Evolutionary conservation across 331 rosid genomes (phyloP), one percentile per base, ranked within the genome.

Genomic region (Saraca asoca): DNA sequence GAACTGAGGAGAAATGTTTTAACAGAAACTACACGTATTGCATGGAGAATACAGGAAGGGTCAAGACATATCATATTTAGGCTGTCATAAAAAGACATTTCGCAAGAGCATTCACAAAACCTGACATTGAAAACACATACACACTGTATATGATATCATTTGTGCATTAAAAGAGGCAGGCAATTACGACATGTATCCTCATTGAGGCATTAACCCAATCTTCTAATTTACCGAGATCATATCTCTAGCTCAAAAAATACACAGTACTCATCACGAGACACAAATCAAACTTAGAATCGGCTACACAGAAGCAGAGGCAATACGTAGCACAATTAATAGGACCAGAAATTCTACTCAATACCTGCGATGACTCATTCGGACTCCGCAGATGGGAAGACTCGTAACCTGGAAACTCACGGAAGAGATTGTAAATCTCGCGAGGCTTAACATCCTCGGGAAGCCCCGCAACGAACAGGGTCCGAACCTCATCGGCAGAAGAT

Each of bases 351-450:
- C 0, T 0, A 58, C 13, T 34, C 5, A 37, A 7, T 24, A 92
- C 97, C 98, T 94, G 95, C 7, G 92, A 78, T 3, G 91, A 64
- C 53, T 85, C 79, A 20, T 81, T 60, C 16, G 91, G 95, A 71
- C 75, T 84, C 7, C 98, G 88, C 62, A 93, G 98, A 80, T 90
- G 97, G 16, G 97, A 94, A 10, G 98, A 94, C 71, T 86, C 97
- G 66, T 88, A 94, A 18, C 98, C 98, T 0, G 95, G 92, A 55
- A 94, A 90, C 62, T 94, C 97, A 5, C 95, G 95, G 72, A 94
- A 86, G 3, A 94, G 76, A 67, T 90, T 88, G 80, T 84, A 94
- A 71, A 90, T 85, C 85, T 94, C 99, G 5, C 95, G 95, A 12
- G 96, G 82, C 77, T 83, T 86, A 16, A 94, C 97, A 44, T 90